Percentiles rank a stretch among this genome's conserved stretches.
phyloP scores from a whole-genome alignment of 805 yeast species.

The Metschnikowia gruessii region DNA sequence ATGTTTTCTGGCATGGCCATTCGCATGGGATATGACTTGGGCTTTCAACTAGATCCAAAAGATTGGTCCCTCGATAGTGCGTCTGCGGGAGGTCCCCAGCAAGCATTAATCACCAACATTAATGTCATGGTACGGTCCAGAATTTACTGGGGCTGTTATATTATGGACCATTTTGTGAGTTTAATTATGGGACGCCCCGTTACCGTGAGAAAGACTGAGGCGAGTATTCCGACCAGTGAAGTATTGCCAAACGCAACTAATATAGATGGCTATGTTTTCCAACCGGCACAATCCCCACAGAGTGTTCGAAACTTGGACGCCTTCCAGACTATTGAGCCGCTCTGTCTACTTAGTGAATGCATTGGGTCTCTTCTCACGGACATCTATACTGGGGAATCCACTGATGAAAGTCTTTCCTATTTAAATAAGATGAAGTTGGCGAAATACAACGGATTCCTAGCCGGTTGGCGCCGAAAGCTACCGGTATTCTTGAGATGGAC shows the following conservation, averaged over 20 bases:
- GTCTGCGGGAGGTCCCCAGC: slow-evolving; percentile 4
- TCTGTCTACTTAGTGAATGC: slow-evolving; percentile 20
- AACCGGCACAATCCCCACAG: slow-evolving; percentile 7
- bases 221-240: slow-evolving; percentile 20
- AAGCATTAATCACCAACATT: slow-evolving; percentile 9
- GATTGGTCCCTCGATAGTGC: slow-evolving; percentile 17
- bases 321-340: slow-evolving; percentile 16
- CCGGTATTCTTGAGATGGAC: slow-evolving; percentile 19
- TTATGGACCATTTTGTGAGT: slow-evolving; percentile 20
- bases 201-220: slow-evolving; percentile 20
- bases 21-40: slow-evolving; percentile 22
- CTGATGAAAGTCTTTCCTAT: slow-evolving; percentile 14
- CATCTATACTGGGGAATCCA: slow-evolving; percentile 15
- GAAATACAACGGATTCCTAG: slow-evolving; percentile 11
- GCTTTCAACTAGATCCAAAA: slow-evolving; percentile 20
- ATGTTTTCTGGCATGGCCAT: slow-evolving; percentile 23
- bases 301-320: slow-evolving; percentile 16
- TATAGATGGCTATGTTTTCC: slow-evolving; percentile 17
- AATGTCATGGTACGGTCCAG: slow-evolving; percentile 19
- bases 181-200: slow-evolving; percentile 22
- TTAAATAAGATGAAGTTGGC: slow-evolving; percentile 13
- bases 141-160: slow-evolving; percentile 21
- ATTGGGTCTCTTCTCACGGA: slow-evolving; percentile 19
- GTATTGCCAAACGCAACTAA: slow-evolving; percentile 16
- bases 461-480: slow-evolving; percentile 16